Conservation (phyloP, 352 stramenopile genomes). For the Globisporangium cederbergense region DNA sequence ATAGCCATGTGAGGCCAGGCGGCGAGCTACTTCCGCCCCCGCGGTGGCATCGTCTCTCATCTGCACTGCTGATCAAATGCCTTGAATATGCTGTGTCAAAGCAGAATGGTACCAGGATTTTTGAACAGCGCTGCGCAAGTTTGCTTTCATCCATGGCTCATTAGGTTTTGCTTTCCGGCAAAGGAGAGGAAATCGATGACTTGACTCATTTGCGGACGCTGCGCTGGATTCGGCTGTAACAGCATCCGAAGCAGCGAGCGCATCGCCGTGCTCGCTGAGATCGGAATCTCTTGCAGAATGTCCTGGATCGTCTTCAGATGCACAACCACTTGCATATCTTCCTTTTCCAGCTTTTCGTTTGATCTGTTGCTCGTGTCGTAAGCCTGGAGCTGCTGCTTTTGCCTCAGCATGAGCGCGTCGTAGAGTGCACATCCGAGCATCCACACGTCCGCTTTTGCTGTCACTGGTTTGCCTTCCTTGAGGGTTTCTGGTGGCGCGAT, state of each 20-base stretch:
- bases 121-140: not conserved
- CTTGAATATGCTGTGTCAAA: too few species aligned
- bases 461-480: conserved; percentile 24
- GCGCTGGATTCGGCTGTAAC: conserved; percentile 49
- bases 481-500: conserved; percentile 43
- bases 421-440: conserved; percentile 63
- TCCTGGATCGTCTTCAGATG: conserved; percentile 41
- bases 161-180: conserved; percentile 16
- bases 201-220: conserved; percentile 57
- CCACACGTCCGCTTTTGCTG: conserved; percentile 52
- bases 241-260: conserved; percentile 64
- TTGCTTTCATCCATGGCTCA: conserved; percentile 9
- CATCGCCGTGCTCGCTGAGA: conserved; percentile 35
- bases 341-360: not conserved
- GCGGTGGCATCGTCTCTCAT: not conserved
- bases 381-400: conserved; percentile 30
- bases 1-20: not conserved
- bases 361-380: conserved; percentile 14
- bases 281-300: conserved; percentile 43
- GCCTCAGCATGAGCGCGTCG: conserved; percentile 54
- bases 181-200: conserved; percentile 57
- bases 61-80: too few species aligned
- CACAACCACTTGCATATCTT: conserved; percentile 22
- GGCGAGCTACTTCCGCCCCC: not conserved
- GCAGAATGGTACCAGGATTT: too few species aligned